Base-by-base conservation (phyloP, 768 basidiomycete species). In the Boletales sp. region DNA sequence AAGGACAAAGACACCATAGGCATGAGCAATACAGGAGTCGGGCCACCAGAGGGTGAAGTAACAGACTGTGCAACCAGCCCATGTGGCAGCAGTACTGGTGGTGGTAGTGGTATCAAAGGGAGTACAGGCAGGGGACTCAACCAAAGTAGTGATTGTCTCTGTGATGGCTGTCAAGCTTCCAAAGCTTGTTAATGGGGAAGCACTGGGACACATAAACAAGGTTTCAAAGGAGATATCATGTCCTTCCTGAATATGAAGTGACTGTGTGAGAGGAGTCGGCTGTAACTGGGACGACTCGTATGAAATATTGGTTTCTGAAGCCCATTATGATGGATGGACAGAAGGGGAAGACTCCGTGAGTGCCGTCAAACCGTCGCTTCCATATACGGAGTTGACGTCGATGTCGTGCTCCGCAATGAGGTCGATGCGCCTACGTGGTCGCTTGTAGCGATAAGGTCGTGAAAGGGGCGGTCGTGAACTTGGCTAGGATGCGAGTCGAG, bases 271-370 rank as follows among this genome's bases (percentile, higher is more conserved):
- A 15, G 85, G 86, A 3, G 90, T 89, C 1, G 88, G 83, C 8
- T 70, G 73, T 18, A 92, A 71, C n/a, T 86, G 69, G 1, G 86
- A 86, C 0, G 88, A 90, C n/a, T 90, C 87, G 53, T 85, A 91
- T 0, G 89, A 85, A 8, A 73, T 62, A 47, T 87, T 81, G 0
- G 83, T 84, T 58, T 82, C 83, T 3, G 75, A 64, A 3, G 77
- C 81, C 84, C 86, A 90, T 25, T 72, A 56, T 41, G 76, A 73
- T 49, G 69, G 67, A 41, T 70, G 64, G 51, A 77, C 54, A 36
- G 75, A 68, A 44, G 75, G 59, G 44, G 69, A 52, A 61, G 74
- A 53, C 70, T 76, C 17, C 11, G 31, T 7, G 6, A 64, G 32
- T 28, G 63, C 60, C 32, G 63, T 58, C 18, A 60, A 37, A 3